phyloP scores from a whole-genome alignment of 768 basidiomycete genomes.

The Lactifluus rugatus region DNA sequence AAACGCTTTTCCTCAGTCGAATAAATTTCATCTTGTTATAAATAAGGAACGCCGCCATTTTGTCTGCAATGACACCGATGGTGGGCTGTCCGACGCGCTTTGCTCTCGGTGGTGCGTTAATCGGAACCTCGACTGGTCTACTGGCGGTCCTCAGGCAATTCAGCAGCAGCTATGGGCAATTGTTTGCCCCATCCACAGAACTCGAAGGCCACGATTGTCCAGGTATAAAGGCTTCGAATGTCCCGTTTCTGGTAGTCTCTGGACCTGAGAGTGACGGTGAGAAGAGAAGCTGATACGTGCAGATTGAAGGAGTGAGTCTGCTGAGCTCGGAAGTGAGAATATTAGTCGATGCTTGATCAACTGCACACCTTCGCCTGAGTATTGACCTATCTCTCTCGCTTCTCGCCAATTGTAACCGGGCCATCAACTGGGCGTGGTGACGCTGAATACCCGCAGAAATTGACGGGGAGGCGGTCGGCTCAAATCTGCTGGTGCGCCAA shows the following conservation, averaged over 20 bases:
- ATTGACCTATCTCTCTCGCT: constrained; percentile 14
- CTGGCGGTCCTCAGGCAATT: no score
- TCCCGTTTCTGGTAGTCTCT: constrained; percentile 1
- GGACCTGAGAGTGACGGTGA: not conserved
- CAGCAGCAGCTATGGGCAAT: no score
- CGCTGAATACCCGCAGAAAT: constrained; percentile 9
- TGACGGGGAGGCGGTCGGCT: constrained; percentile 15
- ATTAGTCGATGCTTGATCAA: constrained; percentile 10
- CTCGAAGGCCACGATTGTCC: constrained; percentile 15
- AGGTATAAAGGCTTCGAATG: constrained; percentile 1
- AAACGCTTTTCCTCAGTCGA: no score
- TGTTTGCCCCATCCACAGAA: constrained; percentile 19
- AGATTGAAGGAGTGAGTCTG: constrained; percentile 9
- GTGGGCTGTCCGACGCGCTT: no score
- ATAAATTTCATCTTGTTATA: no score
- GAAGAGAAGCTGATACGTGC: constrained; percentile 8
- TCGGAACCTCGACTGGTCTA: no score
- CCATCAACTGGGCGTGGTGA: not conserved
- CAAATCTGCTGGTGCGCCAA: constrained; percentile 22
- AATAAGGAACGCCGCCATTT: no score
- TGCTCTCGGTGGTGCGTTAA: no score
- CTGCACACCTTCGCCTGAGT: not conserved
- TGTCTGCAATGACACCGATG: no score
- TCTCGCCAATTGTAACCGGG: constrained; percentile 3
- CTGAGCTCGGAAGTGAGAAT: constrained; percentile 1